Conservation (phyloP, 208 protist genomes). For the Leishmania mexicana region DNA sequence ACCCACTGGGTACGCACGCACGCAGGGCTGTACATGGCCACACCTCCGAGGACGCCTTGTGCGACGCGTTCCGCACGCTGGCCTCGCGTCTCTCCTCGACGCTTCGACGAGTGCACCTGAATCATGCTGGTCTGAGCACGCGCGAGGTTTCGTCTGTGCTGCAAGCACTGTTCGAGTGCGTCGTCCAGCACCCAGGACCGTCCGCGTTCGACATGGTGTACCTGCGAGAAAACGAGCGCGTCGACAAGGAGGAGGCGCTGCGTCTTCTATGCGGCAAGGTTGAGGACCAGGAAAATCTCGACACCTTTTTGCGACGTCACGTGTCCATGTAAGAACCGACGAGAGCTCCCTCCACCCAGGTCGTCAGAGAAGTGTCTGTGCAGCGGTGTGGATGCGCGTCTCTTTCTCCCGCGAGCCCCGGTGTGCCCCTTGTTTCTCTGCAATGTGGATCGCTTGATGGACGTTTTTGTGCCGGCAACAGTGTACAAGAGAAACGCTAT, state of each 20-base stretch:
- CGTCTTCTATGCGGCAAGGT: background rate
- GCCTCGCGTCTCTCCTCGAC: background rate
- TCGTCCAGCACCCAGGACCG: background rate
- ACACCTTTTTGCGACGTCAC: conserved; percentile 8
- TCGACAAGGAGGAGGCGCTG: conserved; percentile 7
- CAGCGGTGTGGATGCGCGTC: background rate
- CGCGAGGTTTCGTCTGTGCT: conserved; percentile 21
- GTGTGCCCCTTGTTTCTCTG: background rate
- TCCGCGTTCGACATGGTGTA: conserved; percentile 23
- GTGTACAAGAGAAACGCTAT: background rate
- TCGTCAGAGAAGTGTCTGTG: background rate
- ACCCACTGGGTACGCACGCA: conserved; percentile 16
- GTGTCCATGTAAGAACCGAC: conserved; percentile 12
- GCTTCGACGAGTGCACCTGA: conserved; percentile 44
- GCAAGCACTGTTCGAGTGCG: conserved; percentile 9
- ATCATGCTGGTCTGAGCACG: conserved; percentile 34
- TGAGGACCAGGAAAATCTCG: background rate
- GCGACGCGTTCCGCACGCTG: conserved; percentile 15
- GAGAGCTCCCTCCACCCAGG: background rate
- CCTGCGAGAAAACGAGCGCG: conserved; percentile 19
- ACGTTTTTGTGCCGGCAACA: background rate
- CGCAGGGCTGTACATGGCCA: background rate
- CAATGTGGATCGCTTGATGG: background rate
- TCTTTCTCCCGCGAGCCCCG: background rate
- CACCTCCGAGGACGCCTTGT: background rate